Percentiles rank a stretch among this genome's conserved stretches.
phyloP scores from a whole-genome alignment of 177 flowering plant genomes.

The Vitis hybrid region DNA sequence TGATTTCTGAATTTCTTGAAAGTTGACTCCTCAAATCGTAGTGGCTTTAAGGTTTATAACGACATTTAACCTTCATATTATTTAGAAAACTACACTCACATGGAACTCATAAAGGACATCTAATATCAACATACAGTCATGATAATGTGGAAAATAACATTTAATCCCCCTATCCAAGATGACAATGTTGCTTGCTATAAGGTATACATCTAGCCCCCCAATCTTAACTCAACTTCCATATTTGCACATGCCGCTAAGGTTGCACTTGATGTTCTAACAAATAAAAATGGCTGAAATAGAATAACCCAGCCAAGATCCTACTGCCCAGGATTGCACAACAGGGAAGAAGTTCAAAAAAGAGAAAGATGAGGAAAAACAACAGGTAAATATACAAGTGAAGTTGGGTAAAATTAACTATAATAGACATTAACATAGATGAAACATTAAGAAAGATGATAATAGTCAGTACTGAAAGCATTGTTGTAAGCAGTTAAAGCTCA shows the following conservation, averaged over 20 bases:
- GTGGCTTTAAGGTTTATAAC: too few relatives aligned
- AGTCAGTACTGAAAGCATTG: neutral
- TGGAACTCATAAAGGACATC: too few relatives aligned
- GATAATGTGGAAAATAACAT: too few relatives aligned
- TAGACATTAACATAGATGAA: neutral
- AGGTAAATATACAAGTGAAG: neutral
- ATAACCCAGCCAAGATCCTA: neutral
- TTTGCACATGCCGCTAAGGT: neutral
- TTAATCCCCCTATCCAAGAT: too few relatives aligned
- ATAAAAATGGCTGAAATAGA: neutral
- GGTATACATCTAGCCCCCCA: too few relatives aligned
- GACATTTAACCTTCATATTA: too few relatives aligned
- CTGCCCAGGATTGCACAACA: too few relatives aligned
- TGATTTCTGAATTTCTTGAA: too few relatives aligned
- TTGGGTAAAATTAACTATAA: neutral
- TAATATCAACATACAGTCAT: too few relatives aligned
- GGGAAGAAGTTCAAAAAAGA: neutral
- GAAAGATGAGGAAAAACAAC: neutral
- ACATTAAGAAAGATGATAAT: neutral
- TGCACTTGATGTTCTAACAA: neutral
- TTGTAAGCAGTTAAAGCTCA: constrained; percentile 4
- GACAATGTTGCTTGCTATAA: neutral
- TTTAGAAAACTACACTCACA: too few relatives aligned
- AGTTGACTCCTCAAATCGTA: too few relatives aligned
- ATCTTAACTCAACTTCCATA: neutral